Evolutionary conservation across 352 stramenopile genomes (phyloP).

Genomic region (Pythium phragmitis): DNA sequence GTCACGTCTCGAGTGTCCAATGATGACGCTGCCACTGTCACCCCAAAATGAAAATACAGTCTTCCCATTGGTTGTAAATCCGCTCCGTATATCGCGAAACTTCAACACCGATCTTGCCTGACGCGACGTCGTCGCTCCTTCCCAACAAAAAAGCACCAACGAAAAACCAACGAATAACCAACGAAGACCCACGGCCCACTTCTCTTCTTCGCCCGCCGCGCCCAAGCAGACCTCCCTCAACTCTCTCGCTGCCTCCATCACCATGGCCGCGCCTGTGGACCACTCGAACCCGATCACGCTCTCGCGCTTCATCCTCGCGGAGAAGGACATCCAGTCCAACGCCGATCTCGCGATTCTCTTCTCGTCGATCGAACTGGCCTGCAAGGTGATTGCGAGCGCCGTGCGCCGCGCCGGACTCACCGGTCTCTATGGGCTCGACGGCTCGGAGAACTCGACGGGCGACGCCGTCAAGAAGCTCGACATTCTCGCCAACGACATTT

Average conservation of each 20-base stretch:
- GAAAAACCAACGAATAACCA: not conserved
- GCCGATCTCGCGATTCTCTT: slow-evolving; percentile 94
- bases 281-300: slow-evolving; percentile 92
- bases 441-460: slow-evolving; percentile 95
- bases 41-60: not conserved
- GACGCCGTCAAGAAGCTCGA: slow-evolving; percentile 99
- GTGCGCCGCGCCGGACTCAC: slow-evolving; percentile 93
- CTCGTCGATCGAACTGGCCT: slow-evolving; percentile 94
- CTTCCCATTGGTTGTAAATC: slow-evolving; percentile 13
- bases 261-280: slow-evolving; percentile 54
- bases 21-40: slow-evolving; percentile 16
- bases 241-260: slow-evolving; percentile 4
- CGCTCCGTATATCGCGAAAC: not conserved
- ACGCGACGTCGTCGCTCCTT: not conserved
- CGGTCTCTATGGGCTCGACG: slow-evolving; percentile 94
- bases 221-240: not conserved
- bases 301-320: slow-evolving; percentile 91
- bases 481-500: slow-evolving; percentile 97
- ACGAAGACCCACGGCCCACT: not conserved
- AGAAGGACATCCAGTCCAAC: slow-evolving; percentile 93
- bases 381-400: slow-evolving; percentile 97
- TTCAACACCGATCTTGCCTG: slow-evolving; percentile 15
- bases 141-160: not conserved
- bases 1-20: not conserved
- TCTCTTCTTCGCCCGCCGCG: not conserved